Evolutionary conservation across 2,329 filamentous ascomycete genomes (phyloP), one percentile per base, ranked within the genome.

Genomic region (Beauveria australis): DNA sequence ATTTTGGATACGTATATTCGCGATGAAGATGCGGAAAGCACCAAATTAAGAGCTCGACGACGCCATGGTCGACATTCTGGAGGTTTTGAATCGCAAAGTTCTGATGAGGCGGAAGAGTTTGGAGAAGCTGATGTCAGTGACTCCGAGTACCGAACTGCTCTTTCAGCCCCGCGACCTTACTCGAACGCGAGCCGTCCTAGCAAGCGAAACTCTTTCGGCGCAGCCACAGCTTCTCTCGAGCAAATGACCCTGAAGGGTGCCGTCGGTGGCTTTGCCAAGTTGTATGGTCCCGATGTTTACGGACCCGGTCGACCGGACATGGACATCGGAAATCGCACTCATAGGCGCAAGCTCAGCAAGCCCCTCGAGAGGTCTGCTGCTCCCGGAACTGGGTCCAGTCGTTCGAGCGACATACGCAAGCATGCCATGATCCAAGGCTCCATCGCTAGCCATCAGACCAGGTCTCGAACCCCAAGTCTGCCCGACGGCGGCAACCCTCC

Each of bases 51-150:
- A 63, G 82, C 87, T 18, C 89, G 89, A 1, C 86, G 89, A 68
- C 82, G 90, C 60, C 87, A 90, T 53, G 93, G 89, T 73, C 94
- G 89, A 69, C 77, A 95, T n/a, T 94, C 94, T 72, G 89, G 90
- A 37, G 90, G 90, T 0, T 94, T 95, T 66, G 89, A 93, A 52
- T 84, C 84, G 14, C 80, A 79, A 49, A 91, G 85, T 67, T 87
- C 87, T 8, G 86, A 86, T 49, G 87, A 89, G 60, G 78, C 70
- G 3, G 84, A 87, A 46, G 84, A 88, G 30, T 86, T 86, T 71
- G 77, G 73, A 33, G 84, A 87, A 62, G 76, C 72, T 4, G 85
- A 89, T 53, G 64, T 83, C 63, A 88, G 83, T 66, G 88, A 90
- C 66, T 81, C 82, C 1, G 88, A 91, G 66, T 89, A 81, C 71